These are phyloP conservation scores for Hypsizygus ulmarius DNA, from an alignment of 1,284 basidiomycete species.

Conservation along the genomic window DNA sequence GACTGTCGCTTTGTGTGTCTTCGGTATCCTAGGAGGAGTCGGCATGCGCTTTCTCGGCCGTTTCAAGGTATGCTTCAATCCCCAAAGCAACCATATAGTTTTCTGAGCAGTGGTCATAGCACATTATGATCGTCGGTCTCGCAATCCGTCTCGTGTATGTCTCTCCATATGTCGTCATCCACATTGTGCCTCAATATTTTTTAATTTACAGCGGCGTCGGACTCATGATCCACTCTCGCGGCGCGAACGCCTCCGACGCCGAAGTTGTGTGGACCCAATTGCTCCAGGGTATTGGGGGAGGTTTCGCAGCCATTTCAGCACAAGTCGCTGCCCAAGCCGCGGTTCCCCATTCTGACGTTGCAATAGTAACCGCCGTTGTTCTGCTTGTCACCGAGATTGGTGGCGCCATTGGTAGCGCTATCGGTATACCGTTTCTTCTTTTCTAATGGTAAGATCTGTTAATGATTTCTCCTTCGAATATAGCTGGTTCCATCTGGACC, in stretches of 20 bases:
- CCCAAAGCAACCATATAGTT: too few relatives aligned
- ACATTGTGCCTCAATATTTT: neutral
- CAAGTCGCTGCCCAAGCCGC: constrained; percentile 80
- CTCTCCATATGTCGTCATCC: neutral
- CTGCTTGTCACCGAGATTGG: constrained; percentile 81
- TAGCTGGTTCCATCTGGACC: constrained; percentile 60
- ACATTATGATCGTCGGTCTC: constrained; percentile 64
- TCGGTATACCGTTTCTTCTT: constrained; percentile 40
- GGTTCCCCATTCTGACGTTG: constrained; percentile 75
- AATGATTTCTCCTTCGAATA: neutral
- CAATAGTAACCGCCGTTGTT: constrained; percentile 79
- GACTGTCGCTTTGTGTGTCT: constrained; percentile 62
- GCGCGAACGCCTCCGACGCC: constrained; percentile 55
- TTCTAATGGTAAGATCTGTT: neutral
- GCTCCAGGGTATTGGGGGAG: constrained; percentile 77
- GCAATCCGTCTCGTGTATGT: constrained; percentile 54
- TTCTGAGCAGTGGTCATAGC: constrained; percentile 30
- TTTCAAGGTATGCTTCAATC: constrained; percentile 39
- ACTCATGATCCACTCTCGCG: constrained; percentile 72
- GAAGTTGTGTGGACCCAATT: constrained; percentile 72
- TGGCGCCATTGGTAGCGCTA: constrained; percentile 66
- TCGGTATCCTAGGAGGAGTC: constrained; percentile 60
- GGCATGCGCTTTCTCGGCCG: constrained; percentile 53
- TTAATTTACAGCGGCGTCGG: constrained; percentile 51
- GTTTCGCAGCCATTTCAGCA: constrained; percentile 66